A percentile compares a stretch with the other conserved stretches of the same genome.
phyloP scores from a whole-genome alignment of 139 green algal species.

The Haematococcus sp. region DNA sequence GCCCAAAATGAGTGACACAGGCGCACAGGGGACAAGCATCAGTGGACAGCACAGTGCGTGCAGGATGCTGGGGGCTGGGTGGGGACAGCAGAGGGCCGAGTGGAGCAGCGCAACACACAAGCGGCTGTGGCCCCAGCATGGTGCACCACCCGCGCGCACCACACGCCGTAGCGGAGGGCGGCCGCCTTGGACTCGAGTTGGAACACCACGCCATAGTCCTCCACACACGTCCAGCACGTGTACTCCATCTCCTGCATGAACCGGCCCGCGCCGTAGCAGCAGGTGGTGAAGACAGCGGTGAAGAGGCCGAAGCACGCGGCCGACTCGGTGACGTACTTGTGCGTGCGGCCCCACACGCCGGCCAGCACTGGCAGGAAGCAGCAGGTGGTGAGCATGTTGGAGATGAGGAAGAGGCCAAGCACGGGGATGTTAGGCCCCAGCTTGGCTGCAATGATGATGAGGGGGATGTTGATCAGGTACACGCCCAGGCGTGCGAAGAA shows the following conservation, averaged over 20 bases:
- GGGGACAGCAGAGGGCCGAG: too few relatives aligned
- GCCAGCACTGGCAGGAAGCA: slow-evolving; percentile 54
- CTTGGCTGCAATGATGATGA: slow-evolving; percentile 55
- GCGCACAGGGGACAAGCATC: not conserved
- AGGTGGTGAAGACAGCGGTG: slow-evolving; percentile 24
- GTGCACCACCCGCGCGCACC: not conserved
- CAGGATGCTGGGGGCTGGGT: not conserved
- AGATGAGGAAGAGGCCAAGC: slow-evolving; percentile 75
- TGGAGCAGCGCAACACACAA: too few relatives aligned
- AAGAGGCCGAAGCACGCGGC: slow-evolving; percentile 12
- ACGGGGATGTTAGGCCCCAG: slow-evolving; percentile 44
- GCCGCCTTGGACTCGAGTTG: not conserved
- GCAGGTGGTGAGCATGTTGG: slow-evolving; percentile 76
- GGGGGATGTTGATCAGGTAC: slow-evolving; percentile 71
- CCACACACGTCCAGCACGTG: not conserved
- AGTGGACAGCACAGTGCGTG: not conserved
- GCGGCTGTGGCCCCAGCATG: not conserved
- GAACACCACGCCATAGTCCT: not conserved
- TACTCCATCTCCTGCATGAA: slow-evolving; percentile 11
- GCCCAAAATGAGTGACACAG: not conserved
- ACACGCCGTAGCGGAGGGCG: slow-evolving; percentile 18
- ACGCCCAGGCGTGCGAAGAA: slow-evolving; percentile 56
- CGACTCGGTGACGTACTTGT: slow-evolving; percentile 31
- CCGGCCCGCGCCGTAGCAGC: slow-evolving; percentile 23
- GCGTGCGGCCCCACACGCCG: slow-evolving; percentile 21